Percentiles rank a stretch among this genome's conserved stretches.
These are phyloP conservation scores for Bipolaris cookei DNA, from an alignment of 2,329 filamentous ascomycete genomes.

Conservation along the genomic window DNA sequence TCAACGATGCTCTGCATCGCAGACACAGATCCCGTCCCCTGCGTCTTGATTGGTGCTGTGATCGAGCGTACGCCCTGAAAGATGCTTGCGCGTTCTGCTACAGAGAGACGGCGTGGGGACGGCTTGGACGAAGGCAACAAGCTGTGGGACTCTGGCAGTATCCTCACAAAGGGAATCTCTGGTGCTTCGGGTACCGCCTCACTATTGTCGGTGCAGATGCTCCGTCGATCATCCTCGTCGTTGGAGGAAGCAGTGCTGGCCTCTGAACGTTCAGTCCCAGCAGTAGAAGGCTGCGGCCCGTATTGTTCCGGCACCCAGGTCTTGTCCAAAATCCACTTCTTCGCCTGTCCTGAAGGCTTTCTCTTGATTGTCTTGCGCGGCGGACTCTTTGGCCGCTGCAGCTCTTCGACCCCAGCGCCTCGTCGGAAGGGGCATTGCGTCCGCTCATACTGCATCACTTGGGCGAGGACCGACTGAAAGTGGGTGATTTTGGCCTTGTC, in stretches of 20 bases:
- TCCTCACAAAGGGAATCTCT: slow-evolving; percentile 24
- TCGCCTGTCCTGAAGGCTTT: slow-evolving; percentile 60
- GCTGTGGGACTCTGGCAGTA: slow-evolving; percentile 19
- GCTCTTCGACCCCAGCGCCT: slow-evolving; percentile 75
- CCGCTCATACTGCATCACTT: slow-evolving; percentile 83
- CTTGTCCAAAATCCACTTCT: slow-evolving; percentile 57
- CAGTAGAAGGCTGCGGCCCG: slow-evolving; percentile 38
- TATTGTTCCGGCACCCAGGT: slow-evolving; percentile 57
- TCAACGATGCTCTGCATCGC: slow-evolving; percentile 32
- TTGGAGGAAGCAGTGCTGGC: slow-evolving; percentile 39
- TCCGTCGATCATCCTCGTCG: slow-evolving; percentile 46
- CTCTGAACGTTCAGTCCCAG: slow-evolving; percentile 39
- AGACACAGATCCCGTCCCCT: slow-evolving; percentile 19
- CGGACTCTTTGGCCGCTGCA: slow-evolving; percentile 70
- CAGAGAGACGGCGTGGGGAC: slow-evolving; percentile 28
- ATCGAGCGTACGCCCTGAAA: slow-evolving; percentile 41
- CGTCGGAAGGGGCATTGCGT: slow-evolving; percentile 86
- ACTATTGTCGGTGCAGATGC: slow-evolving; percentile 40
- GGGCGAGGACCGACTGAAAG: slow-evolving; percentile 72
- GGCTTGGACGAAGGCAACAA: slow-evolving; percentile 17
- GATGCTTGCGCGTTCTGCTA: slow-evolving; percentile 40
- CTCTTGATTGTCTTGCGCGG: slow-evolving; percentile 58
- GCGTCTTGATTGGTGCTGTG: slow-evolving; percentile 30
- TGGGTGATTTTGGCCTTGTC: slow-evolving; percentile 69
- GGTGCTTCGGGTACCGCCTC: slow-evolving; percentile 36